Base-by-base conservation (phyloP, 352 stramenopile species). In the Globisporangium lucens region DNA sequence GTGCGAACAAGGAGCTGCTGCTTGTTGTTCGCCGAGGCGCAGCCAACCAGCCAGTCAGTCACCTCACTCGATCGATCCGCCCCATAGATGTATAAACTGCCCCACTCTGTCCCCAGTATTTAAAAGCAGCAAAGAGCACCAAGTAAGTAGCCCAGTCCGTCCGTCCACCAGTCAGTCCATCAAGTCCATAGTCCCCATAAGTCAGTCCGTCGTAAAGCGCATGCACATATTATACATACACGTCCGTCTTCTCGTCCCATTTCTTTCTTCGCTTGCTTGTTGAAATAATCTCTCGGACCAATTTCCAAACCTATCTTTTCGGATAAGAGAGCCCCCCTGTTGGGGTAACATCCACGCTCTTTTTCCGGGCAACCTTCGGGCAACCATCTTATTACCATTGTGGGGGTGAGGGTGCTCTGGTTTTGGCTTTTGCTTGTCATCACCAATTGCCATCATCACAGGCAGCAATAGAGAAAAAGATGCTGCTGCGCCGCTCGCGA, bases 91-190 rank as follows among this genome's bases (percentile, higher is more conserved):
- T 52, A 43, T 30, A 20, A 24, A 68, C 10, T 36, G 27, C 63
- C 22, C 63, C 63, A 30, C n/a, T 60, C 24, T 51, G 51, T 61
- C 53, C 36, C 38, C 30, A 56, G 63, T 68, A 68, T 68, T 68
- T 68, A 68, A 68, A 57, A 56, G 46, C 56, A 65, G 52, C 63
- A 68, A 30, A 17, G 22, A 47, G 17, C 30, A 30, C 17, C 56
- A 12, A 43, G 17, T 30, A 29, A 41, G 17, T 56, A 29, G 49
- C 20, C 10, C n/a, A 61, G 33, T 33, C 30, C 47, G n/a, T n/a
- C 52, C 38, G 52, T 58, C 52, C 17, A 12, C 33, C 51, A 17
- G 24, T 35, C 51, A 55, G 47, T 46, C 38, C 49, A 30, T 17
- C 15, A 4, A n/a, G 33, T 36, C 13, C 22, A 12, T 41, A 36